Base-by-base conservation (phyloP, 163 green algal species). In the Scenedesmus sp. region DNA sequence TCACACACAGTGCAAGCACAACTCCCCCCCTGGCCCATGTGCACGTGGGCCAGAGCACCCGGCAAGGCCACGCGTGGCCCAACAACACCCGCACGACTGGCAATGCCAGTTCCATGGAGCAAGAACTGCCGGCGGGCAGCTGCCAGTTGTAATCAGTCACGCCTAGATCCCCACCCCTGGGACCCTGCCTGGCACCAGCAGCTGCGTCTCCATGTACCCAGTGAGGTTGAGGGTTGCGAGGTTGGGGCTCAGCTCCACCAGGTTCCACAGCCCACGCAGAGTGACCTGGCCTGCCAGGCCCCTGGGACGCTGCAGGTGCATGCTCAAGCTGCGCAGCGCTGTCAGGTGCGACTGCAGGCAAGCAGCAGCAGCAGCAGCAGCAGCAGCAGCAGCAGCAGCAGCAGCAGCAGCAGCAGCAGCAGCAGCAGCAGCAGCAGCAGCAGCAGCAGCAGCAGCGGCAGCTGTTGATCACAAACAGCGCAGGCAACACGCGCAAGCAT, bases 181-280 rank as follows among this genome's bases (percentile, higher is more conserved):
- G 61, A 81, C 61, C 59, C 84, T n/a, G 37, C 84, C 61, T 16
- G 61, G 84, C 61, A 89, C 84, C 61, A 89, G 37, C 84, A 89
- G 84, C 61, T 68, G 40, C 42, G 84, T 89, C 40, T 61, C 30
- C 84, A 89, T 89, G 26, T 43, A 33, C 26, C 84, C 84, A 7
- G 59, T 82, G 24, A 89, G 84, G 40, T 81, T 59, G 3, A 89
- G 37, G 26, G 13, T 24, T 7, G 37, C 59, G 37, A 89, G 61
- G 35, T n/a, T 43, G 12, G 40, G 22, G 61, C 42, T 65, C 22
- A 43, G 46, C 61, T 89, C 59, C 61, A 81, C 84, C 26, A 89
- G 42, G 3, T 68, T 13, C 84, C 84, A 89, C 61, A 89, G 42
- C 84, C 84, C 61, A 0, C 61, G 59, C 61, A 89, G 84, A 20